Conservation (phyloP, 208 protist genomes). For the Vickermania spadyakhi region DNA sequence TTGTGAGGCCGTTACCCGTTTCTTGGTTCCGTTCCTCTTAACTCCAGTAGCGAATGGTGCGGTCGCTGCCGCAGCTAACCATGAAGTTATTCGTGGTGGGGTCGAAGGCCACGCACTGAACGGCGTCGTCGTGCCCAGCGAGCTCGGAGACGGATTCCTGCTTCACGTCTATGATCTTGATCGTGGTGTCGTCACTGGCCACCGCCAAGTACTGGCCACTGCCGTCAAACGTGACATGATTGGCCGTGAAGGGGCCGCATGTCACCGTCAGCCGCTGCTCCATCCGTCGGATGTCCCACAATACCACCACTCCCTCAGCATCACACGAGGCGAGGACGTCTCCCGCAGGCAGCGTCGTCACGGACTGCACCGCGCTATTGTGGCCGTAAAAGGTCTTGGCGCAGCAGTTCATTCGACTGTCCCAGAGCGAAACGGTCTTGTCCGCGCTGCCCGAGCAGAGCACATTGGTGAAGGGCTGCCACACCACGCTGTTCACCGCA, state of each 20-base stretch:
- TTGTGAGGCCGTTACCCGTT: too few species aligned
- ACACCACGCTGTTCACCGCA: constrained; percentile 89
- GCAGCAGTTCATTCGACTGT: constrained; percentile 88
- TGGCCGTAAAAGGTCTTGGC: constrained; percentile 95
- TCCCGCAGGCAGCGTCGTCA: constrained; percentile 18
- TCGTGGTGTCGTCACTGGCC: constrained; percentile 88
- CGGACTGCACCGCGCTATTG: constrained; percentile 82
- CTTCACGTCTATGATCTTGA: constrained; percentile 91
- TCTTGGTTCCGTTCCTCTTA: too few species aligned
- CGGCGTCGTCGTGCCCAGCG: constrained; percentile 64
- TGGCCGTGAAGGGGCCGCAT: constrained; percentile 71
- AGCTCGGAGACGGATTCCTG: constrained; percentile 69
- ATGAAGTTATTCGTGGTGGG: constrained; percentile 58
- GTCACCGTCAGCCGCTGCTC: constrained; percentile 34
- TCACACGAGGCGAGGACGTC: constrained; percentile 87
- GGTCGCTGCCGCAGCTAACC: constrained; percentile 74
- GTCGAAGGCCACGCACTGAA: constrained; percentile 85
- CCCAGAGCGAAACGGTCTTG: constrained; percentile 96
- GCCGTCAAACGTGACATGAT: constrained; percentile 60
- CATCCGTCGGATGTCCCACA: constrained; percentile 81
- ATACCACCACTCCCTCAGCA: constrained; percentile 87
- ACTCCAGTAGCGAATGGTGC: constrained; percentile 79
- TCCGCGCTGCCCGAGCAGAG: constrained; percentile 92
- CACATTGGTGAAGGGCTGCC: constrained; percentile 92
- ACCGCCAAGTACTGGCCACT: constrained; percentile 82